These are phyloP conservation scores for Penicillium cosmopolitanum DNA, from an alignment of 495 filamentous ascomycete species.

Conservation along the genomic window DNA sequence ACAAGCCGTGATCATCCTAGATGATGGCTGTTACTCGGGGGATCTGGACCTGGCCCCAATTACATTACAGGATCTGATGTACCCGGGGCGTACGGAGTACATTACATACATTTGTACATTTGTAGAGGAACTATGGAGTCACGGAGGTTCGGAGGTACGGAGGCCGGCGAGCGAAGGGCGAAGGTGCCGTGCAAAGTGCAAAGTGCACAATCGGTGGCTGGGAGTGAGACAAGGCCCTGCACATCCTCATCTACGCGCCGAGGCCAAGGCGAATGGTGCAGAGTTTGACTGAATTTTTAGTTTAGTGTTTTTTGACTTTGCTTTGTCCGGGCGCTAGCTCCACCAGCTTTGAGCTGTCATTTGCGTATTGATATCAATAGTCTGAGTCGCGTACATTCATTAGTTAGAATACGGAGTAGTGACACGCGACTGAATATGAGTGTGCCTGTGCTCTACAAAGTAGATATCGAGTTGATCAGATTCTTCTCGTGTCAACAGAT, in stretches of 20 bases:
- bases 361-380: not conserved
- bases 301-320: constrained; percentile 9
- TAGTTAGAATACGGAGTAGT: too few species aligned
- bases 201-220: constrained; percentile 12
- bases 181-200: too few species aligned
- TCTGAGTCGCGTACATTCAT: too few species aligned
- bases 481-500: too few species aligned
- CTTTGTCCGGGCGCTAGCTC: constrained; percentile 2
- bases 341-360: constrained; percentile 4
- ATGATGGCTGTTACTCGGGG: not conserved
- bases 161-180: not conserved
- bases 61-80: not conserved
- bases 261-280: constrained; percentile 6
- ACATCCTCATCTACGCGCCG: constrained; percentile 28
- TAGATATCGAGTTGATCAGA: too few species aligned
- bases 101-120: not conserved
- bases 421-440: too few species aligned
- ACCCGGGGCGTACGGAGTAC: not conserved
- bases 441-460: too few species aligned
- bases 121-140: not conserved
- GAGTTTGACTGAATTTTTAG: constrained; percentile 5
- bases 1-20: not conserved
- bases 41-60: not conserved
- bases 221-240: constrained; percentile 16
- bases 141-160: not conserved